These are phyloP conservation scores for Xerocomus amazonicus DNA, from an alignment of 1,284 basidiomycete species.

Conservation along the genomic window DNA sequence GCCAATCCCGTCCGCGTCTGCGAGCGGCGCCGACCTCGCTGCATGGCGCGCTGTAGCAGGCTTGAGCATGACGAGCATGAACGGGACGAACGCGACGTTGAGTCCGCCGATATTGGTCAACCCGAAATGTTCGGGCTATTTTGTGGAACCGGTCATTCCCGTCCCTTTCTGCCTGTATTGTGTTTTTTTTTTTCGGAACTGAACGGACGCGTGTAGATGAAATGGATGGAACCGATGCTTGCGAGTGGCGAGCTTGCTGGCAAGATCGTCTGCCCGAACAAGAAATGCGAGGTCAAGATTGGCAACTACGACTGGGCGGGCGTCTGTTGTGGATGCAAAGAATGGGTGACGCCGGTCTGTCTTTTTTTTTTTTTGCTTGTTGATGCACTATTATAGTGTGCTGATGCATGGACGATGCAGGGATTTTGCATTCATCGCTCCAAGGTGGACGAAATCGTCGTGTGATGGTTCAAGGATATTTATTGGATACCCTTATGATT, in stretches of 20 bases:
- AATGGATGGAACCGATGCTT: constrained; percentile 91
- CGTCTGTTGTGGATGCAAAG: constrained; percentile 85
- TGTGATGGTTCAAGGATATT: constrained; percentile 6
- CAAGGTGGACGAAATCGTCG: constrained; percentile 84
- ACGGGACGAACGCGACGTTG: constrained; percentile 17
- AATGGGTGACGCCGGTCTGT: constrained; percentile 78
- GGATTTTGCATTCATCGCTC: constrained; percentile 88
- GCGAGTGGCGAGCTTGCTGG: constrained; percentile 74
- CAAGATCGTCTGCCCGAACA: constrained; percentile 89
- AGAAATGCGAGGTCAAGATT: constrained; percentile 85
- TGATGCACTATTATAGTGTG: not conserved
- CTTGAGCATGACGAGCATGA: constrained; percentile 28
- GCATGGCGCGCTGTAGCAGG: constrained; percentile 26
- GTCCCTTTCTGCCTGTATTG: no score
- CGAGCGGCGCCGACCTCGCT: constrained; percentile 25
- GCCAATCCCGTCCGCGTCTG: not conserved
- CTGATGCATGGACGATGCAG: constrained; percentile 33
- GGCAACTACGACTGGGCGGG: constrained; percentile 98
- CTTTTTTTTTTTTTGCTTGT: constrained; percentile 26
- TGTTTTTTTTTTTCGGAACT: no score
- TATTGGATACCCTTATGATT: not conserved
- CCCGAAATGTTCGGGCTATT: constrained; percentile 89
- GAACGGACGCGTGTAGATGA: constrained; percentile 52
- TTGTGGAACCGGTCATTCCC: constrained; percentile 83
- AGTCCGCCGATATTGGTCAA: constrained; percentile 71